These are phyloP conservation scores for Flaveria robusta DNA, from an alignment of 129 eudicot genomes.

Conservation along the genomic window DNA sequence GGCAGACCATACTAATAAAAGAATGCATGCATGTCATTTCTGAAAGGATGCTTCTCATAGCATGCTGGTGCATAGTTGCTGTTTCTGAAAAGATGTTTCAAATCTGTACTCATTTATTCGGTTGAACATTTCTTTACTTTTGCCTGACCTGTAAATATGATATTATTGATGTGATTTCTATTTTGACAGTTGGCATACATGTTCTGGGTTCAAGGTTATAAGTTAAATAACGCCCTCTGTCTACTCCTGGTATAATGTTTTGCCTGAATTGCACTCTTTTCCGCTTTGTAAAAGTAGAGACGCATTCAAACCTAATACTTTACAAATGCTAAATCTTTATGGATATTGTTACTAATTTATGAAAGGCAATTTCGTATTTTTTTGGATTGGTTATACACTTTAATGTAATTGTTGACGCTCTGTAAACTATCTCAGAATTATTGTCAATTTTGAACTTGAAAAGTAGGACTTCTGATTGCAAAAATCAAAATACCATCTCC, in stretches of 20 bases:
- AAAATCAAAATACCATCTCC: not conserved
- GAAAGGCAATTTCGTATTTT: not conserved
- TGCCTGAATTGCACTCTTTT: constrained; percentile 15
- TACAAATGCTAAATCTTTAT: not conserved
- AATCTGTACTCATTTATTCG: not conserved
- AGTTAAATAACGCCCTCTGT: constrained; percentile 59
- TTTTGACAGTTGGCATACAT: constrained; percentile 82
- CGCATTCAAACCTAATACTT: constrained; percentile 8
- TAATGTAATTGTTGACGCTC: not conserved
- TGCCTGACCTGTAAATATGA: constrained; percentile 6
- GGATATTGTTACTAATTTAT: constrained; percentile 5
- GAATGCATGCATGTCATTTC: not conserved
- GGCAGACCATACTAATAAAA: constrained; percentile 8
- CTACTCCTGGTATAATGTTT: constrained; percentile 66
- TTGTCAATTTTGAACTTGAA: constrained; percentile 17
- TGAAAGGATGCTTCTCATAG: not conserved
- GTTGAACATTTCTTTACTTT: not conserved
- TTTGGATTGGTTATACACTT: constrained; percentile 7
- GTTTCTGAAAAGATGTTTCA: constrained; percentile 5
- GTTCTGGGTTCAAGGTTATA: constrained; percentile 95
- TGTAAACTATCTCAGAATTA: not conserved
- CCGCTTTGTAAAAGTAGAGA: constrained; percentile 8
- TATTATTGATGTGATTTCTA: constrained; percentile 27
- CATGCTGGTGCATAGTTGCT: not conserved
- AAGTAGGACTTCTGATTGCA: not conserved